phyloP scores from a whole-genome alignment of 2,329 filamentous ascomycete genomes.

The Aspergillus caelatus region DNA sequence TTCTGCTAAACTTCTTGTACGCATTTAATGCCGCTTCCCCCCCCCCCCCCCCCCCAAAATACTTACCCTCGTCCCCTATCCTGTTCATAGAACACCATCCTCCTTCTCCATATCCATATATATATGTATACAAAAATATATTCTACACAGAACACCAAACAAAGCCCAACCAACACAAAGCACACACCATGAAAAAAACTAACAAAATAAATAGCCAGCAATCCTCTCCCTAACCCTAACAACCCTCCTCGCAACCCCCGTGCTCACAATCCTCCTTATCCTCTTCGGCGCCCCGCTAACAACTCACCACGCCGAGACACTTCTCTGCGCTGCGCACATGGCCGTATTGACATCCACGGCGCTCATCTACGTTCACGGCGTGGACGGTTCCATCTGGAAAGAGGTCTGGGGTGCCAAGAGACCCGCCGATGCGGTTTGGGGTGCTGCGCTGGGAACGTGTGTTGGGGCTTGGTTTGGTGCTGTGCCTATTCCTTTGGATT shows the following conservation, averaged over 20 bases:
- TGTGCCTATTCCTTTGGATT: conserved; percentile 92
- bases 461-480: conserved; percentile 91
- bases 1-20: conserved; percentile 30
- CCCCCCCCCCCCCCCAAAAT: too few species aligned
- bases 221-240: conserved; percentile 67
- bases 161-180: too few species aligned
- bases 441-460: conserved; percentile 74
- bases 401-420: conserved; percentile 68
- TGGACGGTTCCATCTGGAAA: conserved; percentile 71
- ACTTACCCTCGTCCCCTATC: background rate
- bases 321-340: conserved; percentile 79
- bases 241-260: conserved; percentile 56
- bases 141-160: background rate
- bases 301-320: conserved; percentile 75
- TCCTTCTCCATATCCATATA: background rate
- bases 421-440: conserved; percentile 83
- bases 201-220: conserved; percentile 62
- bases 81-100: background rate
- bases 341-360: conserved; percentile 77
- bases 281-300: conserved; percentile 92
- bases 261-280: conserved; percentile 66
- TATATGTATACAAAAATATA: too few species aligned
- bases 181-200: too few species aligned
- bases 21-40: background rate
- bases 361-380: conserved; percentile 82